These are phyloP conservation scores for Logfia minima DNA, from an alignment of 129 eudicot genomes.

Conservation along the genomic window DNA sequence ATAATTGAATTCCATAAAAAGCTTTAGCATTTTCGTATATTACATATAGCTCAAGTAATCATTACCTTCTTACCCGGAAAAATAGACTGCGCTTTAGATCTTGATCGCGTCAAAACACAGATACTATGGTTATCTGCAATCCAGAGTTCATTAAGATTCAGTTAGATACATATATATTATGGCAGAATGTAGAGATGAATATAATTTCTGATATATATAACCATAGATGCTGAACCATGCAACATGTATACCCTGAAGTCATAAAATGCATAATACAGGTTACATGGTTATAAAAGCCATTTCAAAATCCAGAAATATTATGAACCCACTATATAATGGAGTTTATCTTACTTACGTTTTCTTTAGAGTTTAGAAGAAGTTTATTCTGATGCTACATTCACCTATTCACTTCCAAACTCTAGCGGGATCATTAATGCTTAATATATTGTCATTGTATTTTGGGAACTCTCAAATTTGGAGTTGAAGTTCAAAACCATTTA, in stretches of 20 bases:
- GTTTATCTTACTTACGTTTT: neutral
- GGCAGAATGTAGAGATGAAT: neutral
- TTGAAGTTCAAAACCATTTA: neutral
- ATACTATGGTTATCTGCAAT: conserved; percentile 76
- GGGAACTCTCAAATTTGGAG: conserved; percentile 9
- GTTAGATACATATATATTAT: neutral
- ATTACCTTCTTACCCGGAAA: conserved; percentile 99
- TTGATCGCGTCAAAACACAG: conserved; percentile 85
- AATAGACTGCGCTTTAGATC: conserved; percentile 71
- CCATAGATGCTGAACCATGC: conserved; percentile 3
- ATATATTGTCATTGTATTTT: neutral
- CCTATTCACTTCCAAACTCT: neutral
- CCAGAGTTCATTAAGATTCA: conserved; percentile 19
- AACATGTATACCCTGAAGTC: conserved; percentile 7
- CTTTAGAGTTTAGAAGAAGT: neutral
- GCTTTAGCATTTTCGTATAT: conserved; percentile 19
- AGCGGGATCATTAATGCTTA: neutral
- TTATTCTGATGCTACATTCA: neutral
- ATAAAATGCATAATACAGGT: conserved; percentile 1
- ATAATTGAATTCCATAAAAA: conserved; percentile 5
- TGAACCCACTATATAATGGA: neutral
- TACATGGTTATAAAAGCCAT: conserved; percentile 3
- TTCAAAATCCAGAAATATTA: neutral
- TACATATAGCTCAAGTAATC: conserved; percentile 27
- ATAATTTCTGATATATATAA: neutral